Base-by-base conservation (phyloP, 2,329 filamentous ascomycete genomes). In the Intubia oerlemansii region DNA sequence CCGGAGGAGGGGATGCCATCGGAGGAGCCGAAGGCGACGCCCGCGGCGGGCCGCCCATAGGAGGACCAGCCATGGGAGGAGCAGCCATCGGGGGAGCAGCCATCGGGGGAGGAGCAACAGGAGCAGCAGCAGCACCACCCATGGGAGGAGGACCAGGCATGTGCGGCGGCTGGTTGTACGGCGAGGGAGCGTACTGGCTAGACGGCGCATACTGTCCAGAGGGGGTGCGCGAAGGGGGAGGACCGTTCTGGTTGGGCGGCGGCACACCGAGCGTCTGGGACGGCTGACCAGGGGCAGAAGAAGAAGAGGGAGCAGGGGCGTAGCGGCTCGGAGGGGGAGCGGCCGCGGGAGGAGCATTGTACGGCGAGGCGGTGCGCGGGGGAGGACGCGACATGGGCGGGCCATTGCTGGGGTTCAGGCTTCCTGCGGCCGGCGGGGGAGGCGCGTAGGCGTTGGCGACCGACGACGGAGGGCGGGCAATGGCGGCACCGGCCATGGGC, bases 311-410 rank as follows among this genome's bases (percentile, higher is more conserved):
- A 29, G 65, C 57, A 10, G 77, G 76, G 10, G 78, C 72, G 47
- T 90, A 90, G 42, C 80, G 61, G 53, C 69, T 80, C 8, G 69
- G 63, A 5, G 74, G 66, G n/a, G 78, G 71, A 5, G 67, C 57
- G 12, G 59, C 62, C 17, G 71, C 56, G 6, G 79, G 78, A 30
- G 84, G 77, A 21, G 76, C 67, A 42, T 84, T 81, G 50, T 92
- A 93, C 5, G 84, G 84, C 16, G 84, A 92, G 5, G 75, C 63
- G 17, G 75, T 81, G 37, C 81, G 71, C 14, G 71, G 64, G 29
- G 80, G 62, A 13, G 67, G 63, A 24, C 70, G 64, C 29, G 49
- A 40, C 34, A 43, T 36, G 24, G 51, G 41, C 17, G 47, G 25
- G 11, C 42, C 39, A 27, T 40, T 26, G 16, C 46, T 34, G 23